phyloP scores from a whole-genome alignment of 371 early-diverging fungal species.

The Cladochytrium tenue region DNA sequence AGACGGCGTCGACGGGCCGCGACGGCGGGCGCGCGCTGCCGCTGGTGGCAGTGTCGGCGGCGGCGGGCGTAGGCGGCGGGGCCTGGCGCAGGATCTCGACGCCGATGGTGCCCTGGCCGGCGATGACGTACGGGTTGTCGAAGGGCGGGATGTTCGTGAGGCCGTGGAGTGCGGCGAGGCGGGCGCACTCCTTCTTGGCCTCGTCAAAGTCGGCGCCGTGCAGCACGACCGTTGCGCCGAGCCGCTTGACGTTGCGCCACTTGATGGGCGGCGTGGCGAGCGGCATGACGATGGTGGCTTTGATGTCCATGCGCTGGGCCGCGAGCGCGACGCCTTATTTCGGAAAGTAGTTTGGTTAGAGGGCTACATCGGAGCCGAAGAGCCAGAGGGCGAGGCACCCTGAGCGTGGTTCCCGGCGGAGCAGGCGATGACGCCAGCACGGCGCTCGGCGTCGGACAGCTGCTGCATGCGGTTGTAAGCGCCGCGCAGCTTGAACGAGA shows the following conservation, averaged over 20 bases:
- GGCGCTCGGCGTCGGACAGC: conserved; percentile 74
- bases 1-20: conserved; percentile 82
- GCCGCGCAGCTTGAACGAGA: conserved; percentile 95
- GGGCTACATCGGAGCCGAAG: not conserved
- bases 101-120: conserved; percentile 95
- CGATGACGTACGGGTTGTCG: conserved; percentile 96
- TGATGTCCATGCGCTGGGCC: conserved; percentile 85
- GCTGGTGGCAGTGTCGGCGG: too few species aligned
- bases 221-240: conserved; percentile 90
- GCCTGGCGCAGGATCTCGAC: conserved; percentile 87
- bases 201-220: conserved; percentile 91
- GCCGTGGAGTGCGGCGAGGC: conserved; percentile 69
- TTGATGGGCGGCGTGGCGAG: conserved; percentile 73
- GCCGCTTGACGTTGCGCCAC: conserved; percentile 82
- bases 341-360: not conserved
- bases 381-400: conserved; percentile 50
- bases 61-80: conserved; percentile 18
- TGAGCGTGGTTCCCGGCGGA: conserved; percentile 97
- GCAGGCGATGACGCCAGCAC: conserved; percentile 89
- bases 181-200: conserved; percentile 80
- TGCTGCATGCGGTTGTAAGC: conserved; percentile 90
- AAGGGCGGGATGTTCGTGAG: conserved; percentile 92
- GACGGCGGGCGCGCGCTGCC: too few species aligned
- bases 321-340: conserved; percentile 71
- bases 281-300: conserved; percentile 97